These are phyloP conservation scores for Earliella scabrosa DNA, from an alignment of 1,284 basidiomycete genomes.

Conservation along the genomic window DNA sequence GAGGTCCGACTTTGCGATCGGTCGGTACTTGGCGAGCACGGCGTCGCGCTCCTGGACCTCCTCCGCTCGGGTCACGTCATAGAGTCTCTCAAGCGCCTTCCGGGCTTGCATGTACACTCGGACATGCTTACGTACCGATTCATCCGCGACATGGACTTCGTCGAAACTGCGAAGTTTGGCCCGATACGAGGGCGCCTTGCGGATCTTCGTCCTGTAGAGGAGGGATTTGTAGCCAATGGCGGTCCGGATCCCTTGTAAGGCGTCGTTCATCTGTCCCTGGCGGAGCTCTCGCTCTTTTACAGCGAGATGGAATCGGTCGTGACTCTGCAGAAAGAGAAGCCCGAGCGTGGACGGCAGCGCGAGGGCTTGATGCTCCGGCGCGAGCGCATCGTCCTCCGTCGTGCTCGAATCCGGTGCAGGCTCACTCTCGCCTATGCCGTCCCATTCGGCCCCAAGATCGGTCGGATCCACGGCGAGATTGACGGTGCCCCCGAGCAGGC, in stretches of 20 bases:
- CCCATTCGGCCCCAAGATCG: neutral
- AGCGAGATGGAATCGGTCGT: neutral
- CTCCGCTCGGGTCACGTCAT: too few species aligned
- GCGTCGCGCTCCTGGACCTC: neutral
- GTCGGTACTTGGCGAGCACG: neutral
- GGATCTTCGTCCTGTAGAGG: neutral
- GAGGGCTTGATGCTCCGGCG: neutral
- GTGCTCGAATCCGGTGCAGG: too few species aligned
- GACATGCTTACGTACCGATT: neutral
- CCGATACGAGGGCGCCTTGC: neutral
- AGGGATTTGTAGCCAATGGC: slow-evolving; percentile 5
- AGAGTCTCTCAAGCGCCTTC: too few species aligned
- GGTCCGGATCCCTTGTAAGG: neutral
- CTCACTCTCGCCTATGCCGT: too few species aligned
- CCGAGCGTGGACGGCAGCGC: neutral
- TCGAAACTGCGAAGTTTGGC: neutral
- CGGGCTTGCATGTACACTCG: neutral
- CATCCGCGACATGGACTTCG: neutral
- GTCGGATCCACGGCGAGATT: neutral
- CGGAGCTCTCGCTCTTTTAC: neutral
- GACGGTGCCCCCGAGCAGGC: neutral
- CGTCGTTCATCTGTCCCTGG: too few species aligned
- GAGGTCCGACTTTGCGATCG: neutral
- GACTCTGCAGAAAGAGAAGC: neutral
- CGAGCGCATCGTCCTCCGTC: neutral